phyloP scores from a whole-genome alignment of 495 filamentous ascomycete species.

The Lasiosphaeria miniovina region DNA sequence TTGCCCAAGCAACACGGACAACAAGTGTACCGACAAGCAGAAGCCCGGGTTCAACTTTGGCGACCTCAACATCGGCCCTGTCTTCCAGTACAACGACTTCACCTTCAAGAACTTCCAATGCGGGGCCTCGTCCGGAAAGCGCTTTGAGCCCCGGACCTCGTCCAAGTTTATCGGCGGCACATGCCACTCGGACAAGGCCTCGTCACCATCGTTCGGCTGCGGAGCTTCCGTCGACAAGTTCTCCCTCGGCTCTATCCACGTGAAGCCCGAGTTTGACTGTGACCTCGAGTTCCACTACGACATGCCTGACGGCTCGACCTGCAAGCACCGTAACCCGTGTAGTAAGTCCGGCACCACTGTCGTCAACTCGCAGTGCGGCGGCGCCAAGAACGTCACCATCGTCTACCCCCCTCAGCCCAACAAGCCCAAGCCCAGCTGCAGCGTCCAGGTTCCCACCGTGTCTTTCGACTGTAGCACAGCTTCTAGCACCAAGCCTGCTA shows the following conservation, averaged over 20 bases:
- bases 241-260: slow-evolving; percentile 69
- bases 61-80: slow-evolving; percentile 58
- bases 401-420: slow-evolving; percentile 61
- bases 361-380: slow-evolving; percentile 85
- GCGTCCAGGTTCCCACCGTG: slow-evolving; percentile 71
- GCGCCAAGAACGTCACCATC: slow-evolving; percentile 75
- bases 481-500: slow-evolving; percentile 34
- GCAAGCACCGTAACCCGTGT: slow-evolving; percentile 70
- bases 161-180: slow-evolving; percentile 63
- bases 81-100: slow-evolving; percentile 67
- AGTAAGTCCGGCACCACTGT: slow-evolving; percentile 61
- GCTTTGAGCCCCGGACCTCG: slow-evolving; percentile 44
- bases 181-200: slow-evolving; percentile 45
- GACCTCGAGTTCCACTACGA: slow-evolving; percentile 79
- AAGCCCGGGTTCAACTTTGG: slow-evolving; percentile 67
- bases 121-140: slow-evolving; percentile 52
- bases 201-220: slow-evolving; percentile 57
- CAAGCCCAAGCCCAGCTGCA: slow-evolving; percentile 54
- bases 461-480: slow-evolving; percentile 73
- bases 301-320: slow-evolving; percentile 75
- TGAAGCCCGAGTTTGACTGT: slow-evolving; percentile 68
- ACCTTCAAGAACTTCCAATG: slow-evolving; percentile 70
- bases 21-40: slow-evolving; percentile 68
- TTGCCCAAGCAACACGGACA: slow-evolving; percentile 71
- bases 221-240: slow-evolving; percentile 56